A percentile compares a stretch with the other conserved stretches of the same genome.
These are phyloP conservation scores for Hymenoscyphus salicellus DNA, from an alignment of 2,329 filamentous ascomycete genomes.

Conservation along the genomic window DNA sequence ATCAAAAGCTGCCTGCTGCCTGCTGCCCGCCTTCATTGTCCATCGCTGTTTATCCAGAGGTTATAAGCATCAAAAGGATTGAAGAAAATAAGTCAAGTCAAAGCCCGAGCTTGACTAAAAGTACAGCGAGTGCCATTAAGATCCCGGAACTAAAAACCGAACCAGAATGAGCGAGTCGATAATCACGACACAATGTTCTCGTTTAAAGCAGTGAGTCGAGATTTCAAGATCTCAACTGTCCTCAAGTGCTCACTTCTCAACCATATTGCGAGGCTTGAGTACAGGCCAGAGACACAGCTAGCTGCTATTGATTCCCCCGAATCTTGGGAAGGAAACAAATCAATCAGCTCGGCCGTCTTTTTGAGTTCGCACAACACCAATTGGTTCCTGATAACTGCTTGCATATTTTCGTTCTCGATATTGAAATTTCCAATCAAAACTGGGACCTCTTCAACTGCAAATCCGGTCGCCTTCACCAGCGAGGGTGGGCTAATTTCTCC, in stretches of 20 bases:
- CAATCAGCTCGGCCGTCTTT: conserved; percentile 22
- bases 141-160: too few relatives aligned
- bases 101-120: too few relatives aligned
- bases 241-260: conserved; percentile 20
- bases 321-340: conserved; percentile 18
- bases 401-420: conserved; percentile 27
- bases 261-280: conserved; percentile 19
- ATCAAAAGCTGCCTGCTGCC: too few relatives aligned
- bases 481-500: conserved; percentile 10
- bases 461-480: conserved; percentile 26
- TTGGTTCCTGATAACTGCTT: conserved; percentile 27
- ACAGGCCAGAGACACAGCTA: conserved; percentile 13
- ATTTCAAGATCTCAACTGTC: conserved; percentile 15
- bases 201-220: conserved; percentile 15
- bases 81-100: too few relatives aligned
- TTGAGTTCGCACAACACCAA: conserved; percentile 29
- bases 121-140: too few relatives aligned
- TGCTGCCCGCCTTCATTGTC: too few relatives aligned
- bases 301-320: conserved; percentile 9
- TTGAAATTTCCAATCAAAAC: conserved; percentile 27
- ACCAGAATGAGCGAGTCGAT: too few relatives aligned
- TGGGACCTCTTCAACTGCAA: conserved; percentile 25
- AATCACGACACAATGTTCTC: conserved; percentile 9
- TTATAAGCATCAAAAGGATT: too few relatives aligned
- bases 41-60: too few relatives aligned